Percentiles rank a stretch among this genome's conserved stretches.
Evolutionary conservation across 768 basidiomycete genomes (phyloP).

Genomic region (Termitomyces sp.): DNA sequence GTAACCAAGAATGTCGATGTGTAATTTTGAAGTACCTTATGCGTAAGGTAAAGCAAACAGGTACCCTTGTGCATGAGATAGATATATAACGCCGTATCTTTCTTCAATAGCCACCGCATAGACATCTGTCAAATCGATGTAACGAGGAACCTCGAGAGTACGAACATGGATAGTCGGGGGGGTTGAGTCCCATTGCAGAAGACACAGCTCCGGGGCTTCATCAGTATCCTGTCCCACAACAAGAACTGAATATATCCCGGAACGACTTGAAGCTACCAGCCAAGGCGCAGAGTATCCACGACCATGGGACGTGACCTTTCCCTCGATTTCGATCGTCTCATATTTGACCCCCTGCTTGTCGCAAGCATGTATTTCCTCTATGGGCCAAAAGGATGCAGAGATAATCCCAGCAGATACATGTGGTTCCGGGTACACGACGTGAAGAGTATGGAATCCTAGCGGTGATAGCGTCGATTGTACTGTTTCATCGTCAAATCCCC

Average conservation of each 20-base stretch:
- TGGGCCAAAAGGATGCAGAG: not conserved
- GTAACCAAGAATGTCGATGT: too few species aligned
- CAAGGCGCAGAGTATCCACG: not conserved
- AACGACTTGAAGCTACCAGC: conserved; percentile 3
- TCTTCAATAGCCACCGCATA: conserved; percentile 10
- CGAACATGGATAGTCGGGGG: not conserved
- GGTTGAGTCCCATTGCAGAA: not conserved
- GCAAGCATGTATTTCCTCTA: not conserved
- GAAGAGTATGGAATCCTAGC: not conserved
- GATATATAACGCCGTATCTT: conserved; percentile 12
- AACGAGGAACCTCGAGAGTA: conserved; percentile 4
- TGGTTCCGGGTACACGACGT: not conserved
- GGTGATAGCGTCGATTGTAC: not conserved
- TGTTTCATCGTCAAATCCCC: not conserved
- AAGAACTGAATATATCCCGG: conserved; percentile 5
- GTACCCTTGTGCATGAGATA: conserved; percentile 8
- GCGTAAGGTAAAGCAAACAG: conserved; percentile 13
- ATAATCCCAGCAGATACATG: not conserved
- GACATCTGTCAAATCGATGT: conserved; percentile 7
- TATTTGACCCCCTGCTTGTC: not conserved
- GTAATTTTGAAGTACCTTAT: not conserved
- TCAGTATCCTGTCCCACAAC: not conserved
- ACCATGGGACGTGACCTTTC: not conserved
- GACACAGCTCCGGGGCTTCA: not conserved
- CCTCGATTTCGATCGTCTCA: not conserved